phyloP scores from a whole-genome alignment of 2,329 filamentous ascomycete genomes.

The Verticillium albo-atrum region DNA sequence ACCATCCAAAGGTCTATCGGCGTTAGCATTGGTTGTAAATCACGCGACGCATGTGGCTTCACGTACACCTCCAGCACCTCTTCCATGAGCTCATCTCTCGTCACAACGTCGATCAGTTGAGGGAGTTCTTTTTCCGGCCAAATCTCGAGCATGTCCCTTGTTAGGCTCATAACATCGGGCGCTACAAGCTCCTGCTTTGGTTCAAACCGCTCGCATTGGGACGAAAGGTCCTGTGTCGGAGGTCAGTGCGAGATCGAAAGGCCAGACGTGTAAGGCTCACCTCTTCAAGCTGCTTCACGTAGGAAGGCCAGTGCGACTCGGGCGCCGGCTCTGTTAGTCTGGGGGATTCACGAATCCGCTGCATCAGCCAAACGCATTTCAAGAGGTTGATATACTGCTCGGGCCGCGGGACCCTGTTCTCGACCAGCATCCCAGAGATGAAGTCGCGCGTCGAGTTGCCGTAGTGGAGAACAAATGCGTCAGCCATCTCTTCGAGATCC shows the following conservation, averaged over 20 bases:
- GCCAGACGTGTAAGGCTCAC: constrained; percentile 12
- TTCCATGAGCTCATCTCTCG: constrained; percentile 26
- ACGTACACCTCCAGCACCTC: constrained; percentile 18
- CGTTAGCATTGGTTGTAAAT: background rate
- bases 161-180: constrained; percentile 12
- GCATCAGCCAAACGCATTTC: constrained; percentile 27
- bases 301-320: constrained; percentile 30
- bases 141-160: constrained; percentile 19
- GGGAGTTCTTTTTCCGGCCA: constrained; percentile 22
- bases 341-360: constrained; percentile 6
- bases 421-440: constrained; percentile 18
- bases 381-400: constrained; percentile 25
- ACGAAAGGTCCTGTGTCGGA: constrained; percentile 20
- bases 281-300: constrained; percentile 23
- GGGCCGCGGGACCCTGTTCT: constrained; percentile 14
- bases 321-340: constrained; percentile 8
- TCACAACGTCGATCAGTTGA: constrained; percentile 24
- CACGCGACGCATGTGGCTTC: no score
- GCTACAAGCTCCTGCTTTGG: constrained; percentile 17
- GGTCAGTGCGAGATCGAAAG: background rate
- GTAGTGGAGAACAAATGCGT: constrained; percentile 25
- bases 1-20: constrained; percentile 5
- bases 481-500: constrained; percentile 19
- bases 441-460: constrained; percentile 18
- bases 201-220: constrained; percentile 17